Conservation (phyloP, 2,329 filamentous ascomycete species). For the Talaromyces sp. region DNA sequence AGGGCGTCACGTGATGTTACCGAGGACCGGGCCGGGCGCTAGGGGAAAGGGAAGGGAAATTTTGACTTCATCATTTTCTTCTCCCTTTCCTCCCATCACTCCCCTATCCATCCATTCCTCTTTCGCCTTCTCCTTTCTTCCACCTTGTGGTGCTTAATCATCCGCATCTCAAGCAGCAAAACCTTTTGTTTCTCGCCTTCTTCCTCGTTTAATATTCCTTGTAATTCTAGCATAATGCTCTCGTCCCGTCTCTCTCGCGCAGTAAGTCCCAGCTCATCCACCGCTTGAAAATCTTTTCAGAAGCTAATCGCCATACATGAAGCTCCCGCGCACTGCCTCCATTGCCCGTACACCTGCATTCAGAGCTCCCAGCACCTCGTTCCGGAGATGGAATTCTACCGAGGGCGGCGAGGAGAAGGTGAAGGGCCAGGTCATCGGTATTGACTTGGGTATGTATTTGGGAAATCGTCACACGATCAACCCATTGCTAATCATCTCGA, state of each 20-base stretch:
- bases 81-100: slow-evolving; percentile 16
- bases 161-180: slow-evolving; percentile 7
- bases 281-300: slow-evolving; percentile 9
- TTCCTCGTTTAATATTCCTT: slow-evolving; percentile 16
- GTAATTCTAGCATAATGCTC: slow-evolving; percentile 57
- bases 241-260: slow-evolving; percentile 66
- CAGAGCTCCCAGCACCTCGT: slow-evolving; percentile 67
- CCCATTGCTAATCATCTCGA: not conserved
- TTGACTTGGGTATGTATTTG: slow-evolving; percentile 77
- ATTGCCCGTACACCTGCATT: slow-evolving; percentile 63
- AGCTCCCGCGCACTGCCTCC: slow-evolving; percentile 75
- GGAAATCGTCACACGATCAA: not conserved
- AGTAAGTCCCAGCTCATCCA: slow-evolving; percentile 51
- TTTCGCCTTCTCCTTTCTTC: not conserved
- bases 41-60: slow-evolving; percentile 12
- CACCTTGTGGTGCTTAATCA: slow-evolving; percentile 4
- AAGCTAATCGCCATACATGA: slow-evolving; percentile 14
- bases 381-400: slow-evolving; percentile 53
- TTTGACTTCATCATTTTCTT: slow-evolving; percentile 14
- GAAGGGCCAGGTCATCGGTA: slow-evolving; percentile 93
- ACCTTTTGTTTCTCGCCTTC: slow-evolving; percentile 7
- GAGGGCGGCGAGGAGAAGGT: slow-evolving; percentile 70
- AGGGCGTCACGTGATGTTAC: slow-evolving; percentile 1
- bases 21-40: slow-evolving; percentile 9
- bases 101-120: not conserved